Evolutionary conservation across 495 filamentous ascomycete species (phyloP).

Genomic region (Aspergillus avenaceus): DNA sequence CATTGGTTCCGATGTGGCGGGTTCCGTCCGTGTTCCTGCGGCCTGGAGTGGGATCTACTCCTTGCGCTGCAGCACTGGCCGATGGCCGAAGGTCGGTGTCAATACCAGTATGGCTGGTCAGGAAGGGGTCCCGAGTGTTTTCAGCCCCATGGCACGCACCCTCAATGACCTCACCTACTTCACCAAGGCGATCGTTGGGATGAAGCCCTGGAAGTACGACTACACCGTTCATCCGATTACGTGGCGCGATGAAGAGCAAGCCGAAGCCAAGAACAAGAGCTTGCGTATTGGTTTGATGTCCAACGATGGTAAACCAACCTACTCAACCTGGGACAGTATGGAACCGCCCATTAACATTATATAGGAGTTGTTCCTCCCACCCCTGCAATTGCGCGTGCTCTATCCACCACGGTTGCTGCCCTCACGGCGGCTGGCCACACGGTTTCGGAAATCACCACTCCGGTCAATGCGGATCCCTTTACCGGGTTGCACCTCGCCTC

Average conservation of each 20-base stretch:
- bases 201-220: conserved; percentile 93
- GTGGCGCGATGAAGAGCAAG: conserved; percentile 63
- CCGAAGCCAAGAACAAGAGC: conserved; percentile 54
- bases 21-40: conserved; percentile 83
- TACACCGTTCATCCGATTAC: conserved; percentile 77
- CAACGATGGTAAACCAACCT: conserved; percentile 57
- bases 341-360: conserved; percentile 14
- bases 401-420: conserved; percentile 64
- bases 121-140: conserved; percentile 85
- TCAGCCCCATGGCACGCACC: conserved; percentile 90
- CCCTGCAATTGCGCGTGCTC: conserved; percentile 76
- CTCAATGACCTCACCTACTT: conserved; percentile 84
- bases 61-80: conserved; percentile 86
- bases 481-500: conserved; percentile 76
- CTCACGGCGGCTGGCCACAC: conserved; percentile 70
- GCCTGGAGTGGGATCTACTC: conserved; percentile 91
- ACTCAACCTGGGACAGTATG: conserved; percentile 29
- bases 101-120: conserved; percentile 90
- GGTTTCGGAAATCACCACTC: conserved; percentile 65
- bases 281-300: conserved; percentile 74
- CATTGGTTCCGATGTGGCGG: conserved; percentile 91
- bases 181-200: conserved; percentile 67
- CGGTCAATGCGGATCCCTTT: conserved; percentile 57
- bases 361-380: conserved; percentile 75
- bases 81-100: conserved; percentile 87